These are phyloP conservation scores for Gyromitra esculenta DNA, from an alignment of 2,329 filamentous ascomycete genomes.

Conservation along the genomic window DNA sequence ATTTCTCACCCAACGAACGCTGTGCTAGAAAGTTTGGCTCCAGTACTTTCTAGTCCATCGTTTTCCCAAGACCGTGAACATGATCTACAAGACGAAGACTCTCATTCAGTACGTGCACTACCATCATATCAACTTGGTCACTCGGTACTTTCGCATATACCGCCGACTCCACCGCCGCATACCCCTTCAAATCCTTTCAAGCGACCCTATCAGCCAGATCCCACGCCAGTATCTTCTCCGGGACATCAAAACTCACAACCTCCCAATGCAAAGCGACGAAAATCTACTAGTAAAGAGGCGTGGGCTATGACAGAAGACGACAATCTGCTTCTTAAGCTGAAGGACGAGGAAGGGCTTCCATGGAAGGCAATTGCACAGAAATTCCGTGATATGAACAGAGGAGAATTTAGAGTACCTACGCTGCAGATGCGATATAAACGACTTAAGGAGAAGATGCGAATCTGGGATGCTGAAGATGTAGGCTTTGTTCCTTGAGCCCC, in stretches of 20 bases:
- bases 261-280: conserved; percentile 56
- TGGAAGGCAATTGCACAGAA: conserved; percentile 59
- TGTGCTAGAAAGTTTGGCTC: conserved; percentile 37
- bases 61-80: conserved; percentile 54
- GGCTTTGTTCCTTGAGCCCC: conserved; percentile 31
- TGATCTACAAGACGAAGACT: conserved; percentile 51
- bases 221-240: conserved; percentile 51
- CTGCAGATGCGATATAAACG: conserved; percentile 61
- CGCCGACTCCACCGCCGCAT: conserved; percentile 55
- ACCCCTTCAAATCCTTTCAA: conserved; percentile 56
- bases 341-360: conserved; percentile 58
- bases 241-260: conserved; percentile 40
- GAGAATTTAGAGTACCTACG: conserved; percentile 59
- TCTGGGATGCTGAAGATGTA: conserved; percentile 58
- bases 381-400: conserved; percentile 58
- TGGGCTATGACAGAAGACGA: conserved; percentile 59
- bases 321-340: conserved; percentile 59
- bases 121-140: conserved; percentile 49
- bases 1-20: conserved; percentile 43
- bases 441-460: conserved; percentile 59
- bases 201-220: conserved; percentile 54
- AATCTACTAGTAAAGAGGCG: conserved; percentile 55
- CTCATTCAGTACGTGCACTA: conserved; percentile 42
- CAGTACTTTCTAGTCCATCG: conserved; percentile 51
- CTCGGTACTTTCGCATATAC: conserved; percentile 38